Evolutionary conservation across 257 asterid species (phyloP), one percentile per base, ranked within the genome.

Genomic region (Nicotiana noctiflora): DNA sequence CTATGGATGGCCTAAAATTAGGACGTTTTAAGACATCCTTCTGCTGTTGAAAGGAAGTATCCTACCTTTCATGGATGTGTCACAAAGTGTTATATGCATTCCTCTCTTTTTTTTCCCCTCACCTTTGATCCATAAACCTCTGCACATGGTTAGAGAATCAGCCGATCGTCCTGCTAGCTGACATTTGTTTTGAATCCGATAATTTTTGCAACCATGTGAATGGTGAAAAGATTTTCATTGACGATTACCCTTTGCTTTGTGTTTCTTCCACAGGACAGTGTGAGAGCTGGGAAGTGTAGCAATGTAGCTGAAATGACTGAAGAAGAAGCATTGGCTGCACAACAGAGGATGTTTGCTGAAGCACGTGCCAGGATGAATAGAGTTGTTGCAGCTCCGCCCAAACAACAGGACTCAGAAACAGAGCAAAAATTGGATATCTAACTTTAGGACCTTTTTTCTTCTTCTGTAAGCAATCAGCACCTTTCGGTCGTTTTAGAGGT

Each of bases 321-420:
- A 85, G 99, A 93, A 86, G 97, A 95, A 85, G 99, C 99, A 15
- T 40, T 83, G 29, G 90, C 88, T 2, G 98, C 92, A 88, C 99
- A 95, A 86, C 99, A 95, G 87, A 89, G 98, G 85, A 95, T 95
- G 99, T 95, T 95, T 84, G 99, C 99, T 2, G 99, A 95, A 83
- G 99, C 98, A 10, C 95, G 99, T 53, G 97, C 98, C 7, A 80
- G 99, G 84, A 95, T 95, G 99, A 93, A 91, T 34, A 97, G 97
- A 37, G 91, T 92, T 15, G 77, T 82, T 66, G 25, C 63, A 84
- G 75, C 92, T 91, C 93, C 93, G 2, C 78, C 61, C 78, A 89
- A 90, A 90, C 95, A 86, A 83, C 57, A 90, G 3, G 96, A 90
- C 21, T 31, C 91, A 12, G 40, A 49, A 49, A 13, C 15, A 11